Evolutionary conservation across 2,329 filamentous ascomycete species (phyloP).

Genomic region (Cytospora piceicola): DNA sequence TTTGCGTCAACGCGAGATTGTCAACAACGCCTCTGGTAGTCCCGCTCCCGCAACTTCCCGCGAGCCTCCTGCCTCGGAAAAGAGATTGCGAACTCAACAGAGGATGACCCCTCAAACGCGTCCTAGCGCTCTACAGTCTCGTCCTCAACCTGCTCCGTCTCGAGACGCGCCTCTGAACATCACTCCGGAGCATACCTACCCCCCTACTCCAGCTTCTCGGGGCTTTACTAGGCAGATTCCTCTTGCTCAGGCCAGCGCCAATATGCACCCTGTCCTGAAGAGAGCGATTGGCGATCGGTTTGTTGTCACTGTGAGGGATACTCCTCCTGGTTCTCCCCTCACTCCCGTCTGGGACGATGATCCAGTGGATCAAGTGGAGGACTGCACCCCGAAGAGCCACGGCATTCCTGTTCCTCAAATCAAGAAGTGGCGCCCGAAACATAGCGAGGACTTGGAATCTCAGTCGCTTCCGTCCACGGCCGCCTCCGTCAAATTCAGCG

Average conservation of each 20-base stretch:
- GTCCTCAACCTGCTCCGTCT: neutral
- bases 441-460: conserved; percentile 9
- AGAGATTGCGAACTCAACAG: neutral
- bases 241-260: neutral
- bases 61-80: neutral
- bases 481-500: conserved; percentile 2
- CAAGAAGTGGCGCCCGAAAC: conserved; percentile 22
- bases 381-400: neutral
- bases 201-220: neutral
- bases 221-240: neutral
- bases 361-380: neutral
- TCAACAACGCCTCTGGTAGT: neutral
- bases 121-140: too few species aligned
- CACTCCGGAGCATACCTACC: neutral
- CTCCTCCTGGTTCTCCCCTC: neutral
- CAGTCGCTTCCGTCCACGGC: conserved; percentile 25
- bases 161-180: neutral
- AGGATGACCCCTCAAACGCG: neutral
- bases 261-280: conserved; percentile 5
- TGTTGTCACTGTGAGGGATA: neutral
- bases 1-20: neutral
- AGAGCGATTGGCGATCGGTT: neutral
- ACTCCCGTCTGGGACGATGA: neutral
- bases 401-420: neutral
- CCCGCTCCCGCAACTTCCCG: neutral